Conservation (phyloP, 208 protist species). For the Naegleria fowleri region DNA sequence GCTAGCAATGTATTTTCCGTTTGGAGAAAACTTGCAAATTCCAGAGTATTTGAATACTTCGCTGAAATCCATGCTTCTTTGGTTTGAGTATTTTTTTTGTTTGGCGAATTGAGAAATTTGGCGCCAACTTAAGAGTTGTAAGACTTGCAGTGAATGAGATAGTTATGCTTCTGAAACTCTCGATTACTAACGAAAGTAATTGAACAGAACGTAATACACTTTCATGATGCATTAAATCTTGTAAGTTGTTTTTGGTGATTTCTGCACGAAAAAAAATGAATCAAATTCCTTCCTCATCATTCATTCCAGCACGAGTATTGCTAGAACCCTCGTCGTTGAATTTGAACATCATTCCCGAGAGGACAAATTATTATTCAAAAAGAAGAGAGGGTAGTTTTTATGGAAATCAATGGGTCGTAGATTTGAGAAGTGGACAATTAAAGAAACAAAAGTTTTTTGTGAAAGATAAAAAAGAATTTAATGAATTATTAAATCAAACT, state of each 20-base stretch:
- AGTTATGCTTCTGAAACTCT: too few relatives aligned
- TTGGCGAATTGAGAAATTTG: too few relatives aligned
- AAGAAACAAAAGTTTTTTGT: constrained; percentile 17
- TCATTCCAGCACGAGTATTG: neutral
- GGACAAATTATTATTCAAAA: neutral
- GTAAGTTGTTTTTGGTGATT: too few relatives aligned
- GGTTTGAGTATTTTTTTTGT: too few relatives aligned
- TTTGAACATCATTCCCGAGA: neutral
- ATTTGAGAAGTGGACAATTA: neutral
- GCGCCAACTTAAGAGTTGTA: too few relatives aligned
- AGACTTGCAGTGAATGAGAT: too few relatives aligned
- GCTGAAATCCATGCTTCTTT: constrained; percentile 21
- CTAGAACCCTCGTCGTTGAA: neutral
- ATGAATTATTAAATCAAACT: neutral
- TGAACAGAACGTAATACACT: too few relatives aligned
- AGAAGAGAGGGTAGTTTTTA: neutral
- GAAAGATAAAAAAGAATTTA: neutral
- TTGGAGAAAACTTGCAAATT: constrained; percentile 31
- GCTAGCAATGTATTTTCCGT: constrained; percentile 25
- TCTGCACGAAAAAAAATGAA: neutral
- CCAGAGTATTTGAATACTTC: constrained; percentile 32
- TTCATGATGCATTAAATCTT: too few relatives aligned
- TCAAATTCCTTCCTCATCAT: neutral
- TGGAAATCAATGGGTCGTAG: neutral
- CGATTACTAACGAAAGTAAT: too few relatives aligned